Evolutionary conservation across 2,329 filamentous ascomycete species (phyloP).

Genomic region (Hymenoscyphus fraxineus): DNA sequence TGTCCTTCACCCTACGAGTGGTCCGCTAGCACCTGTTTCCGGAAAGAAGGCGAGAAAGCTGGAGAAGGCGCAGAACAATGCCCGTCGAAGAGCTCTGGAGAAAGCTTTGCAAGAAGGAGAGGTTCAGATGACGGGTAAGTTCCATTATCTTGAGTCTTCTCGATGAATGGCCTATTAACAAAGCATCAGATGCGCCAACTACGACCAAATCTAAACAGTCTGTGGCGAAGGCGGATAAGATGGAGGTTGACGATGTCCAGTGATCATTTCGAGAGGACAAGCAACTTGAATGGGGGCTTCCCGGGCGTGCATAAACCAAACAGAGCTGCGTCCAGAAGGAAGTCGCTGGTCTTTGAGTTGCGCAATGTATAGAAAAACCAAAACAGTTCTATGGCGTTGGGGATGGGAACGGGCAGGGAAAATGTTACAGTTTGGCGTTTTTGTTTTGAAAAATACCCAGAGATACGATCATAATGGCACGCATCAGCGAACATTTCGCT

Average conservation of each 20-base stretch:
- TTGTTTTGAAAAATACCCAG: slow-evolving; percentile 2
- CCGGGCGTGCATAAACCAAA: neutral
- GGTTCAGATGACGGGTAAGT: slow-evolving; percentile 34
- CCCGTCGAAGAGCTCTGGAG: slow-evolving; percentile 32
- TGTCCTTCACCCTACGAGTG: slow-evolving; percentile 33
- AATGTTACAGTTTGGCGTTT: neutral
- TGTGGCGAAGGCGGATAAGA: neutral
- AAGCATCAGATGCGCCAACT: neutral
- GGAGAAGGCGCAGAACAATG: slow-evolving; percentile 33
- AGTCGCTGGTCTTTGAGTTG: neutral
- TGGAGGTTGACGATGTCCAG: slow-evolving; percentile 3
- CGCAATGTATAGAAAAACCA: neutral
- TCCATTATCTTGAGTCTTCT: too few species aligned
- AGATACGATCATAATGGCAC: neutral
- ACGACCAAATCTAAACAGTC: neutral
- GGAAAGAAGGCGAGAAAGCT: slow-evolving; percentile 36
- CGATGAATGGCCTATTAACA: neutral
- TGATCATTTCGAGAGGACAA: neutral
- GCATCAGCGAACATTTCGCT: neutral
- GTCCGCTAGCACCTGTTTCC: slow-evolving; percentile 32
- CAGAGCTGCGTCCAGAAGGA: neutral
- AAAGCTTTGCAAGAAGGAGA: slow-evolving; percentile 33
- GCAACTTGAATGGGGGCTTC: neutral
- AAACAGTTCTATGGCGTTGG: neutral
- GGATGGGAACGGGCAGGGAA: neutral